phyloP scores from a whole-genome alignment of 139 green algal genomes.

The Chlamydomonas asymmetrica region DNA sequence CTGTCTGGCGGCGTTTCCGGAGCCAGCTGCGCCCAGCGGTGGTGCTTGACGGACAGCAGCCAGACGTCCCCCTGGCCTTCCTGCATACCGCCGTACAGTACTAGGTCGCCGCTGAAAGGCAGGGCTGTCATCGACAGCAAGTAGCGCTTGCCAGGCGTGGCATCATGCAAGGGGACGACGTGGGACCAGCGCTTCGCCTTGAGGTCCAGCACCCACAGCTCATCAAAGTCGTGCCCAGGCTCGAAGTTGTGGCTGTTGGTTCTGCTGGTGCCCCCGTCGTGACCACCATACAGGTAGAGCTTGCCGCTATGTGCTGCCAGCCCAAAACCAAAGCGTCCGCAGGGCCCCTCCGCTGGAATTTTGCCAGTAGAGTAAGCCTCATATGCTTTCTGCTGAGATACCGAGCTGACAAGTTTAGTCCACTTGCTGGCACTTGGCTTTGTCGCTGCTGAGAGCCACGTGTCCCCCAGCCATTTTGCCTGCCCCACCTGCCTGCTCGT shows the following conservation, averaged over 20 bases:
- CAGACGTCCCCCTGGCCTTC: slow-evolving; percentile 43
- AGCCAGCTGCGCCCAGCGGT: slow-evolving; percentile 21
- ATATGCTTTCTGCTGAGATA: not conserved
- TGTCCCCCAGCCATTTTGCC: slow-evolving; percentile 13
- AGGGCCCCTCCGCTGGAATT: slow-evolving; percentile 5
- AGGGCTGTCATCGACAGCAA: slow-evolving; percentile 11
- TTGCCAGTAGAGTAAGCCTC: slow-evolving; percentile 9
- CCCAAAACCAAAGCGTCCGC: slow-evolving; percentile 38
- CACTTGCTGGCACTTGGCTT: not conserved
- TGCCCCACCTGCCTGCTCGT: no score
- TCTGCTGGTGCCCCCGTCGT: slow-evolving; percentile 44
- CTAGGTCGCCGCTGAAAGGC: not conserved
- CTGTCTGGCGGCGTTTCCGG: not conserved
- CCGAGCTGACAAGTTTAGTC: not conserved
- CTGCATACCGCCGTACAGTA: slow-evolving; percentile 35
- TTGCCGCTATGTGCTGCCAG: slow-evolving; percentile 1
- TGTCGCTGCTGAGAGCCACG: not conserved
- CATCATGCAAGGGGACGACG: not conserved
- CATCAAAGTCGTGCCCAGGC: slow-evolving; percentile 32
- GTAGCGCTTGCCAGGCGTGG: slow-evolving; percentile 33
- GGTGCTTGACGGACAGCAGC: not conserved
- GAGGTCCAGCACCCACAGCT: slow-evolving; percentile 26
- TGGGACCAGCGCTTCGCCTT: not conserved
- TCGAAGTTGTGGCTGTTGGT: slow-evolving; percentile 29
- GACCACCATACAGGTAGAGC: slow-evolving; percentile 41